Evolutionary conservation across 208 protist species (phyloP).

Genomic region (Trypanosoma lewisi): DNA sequence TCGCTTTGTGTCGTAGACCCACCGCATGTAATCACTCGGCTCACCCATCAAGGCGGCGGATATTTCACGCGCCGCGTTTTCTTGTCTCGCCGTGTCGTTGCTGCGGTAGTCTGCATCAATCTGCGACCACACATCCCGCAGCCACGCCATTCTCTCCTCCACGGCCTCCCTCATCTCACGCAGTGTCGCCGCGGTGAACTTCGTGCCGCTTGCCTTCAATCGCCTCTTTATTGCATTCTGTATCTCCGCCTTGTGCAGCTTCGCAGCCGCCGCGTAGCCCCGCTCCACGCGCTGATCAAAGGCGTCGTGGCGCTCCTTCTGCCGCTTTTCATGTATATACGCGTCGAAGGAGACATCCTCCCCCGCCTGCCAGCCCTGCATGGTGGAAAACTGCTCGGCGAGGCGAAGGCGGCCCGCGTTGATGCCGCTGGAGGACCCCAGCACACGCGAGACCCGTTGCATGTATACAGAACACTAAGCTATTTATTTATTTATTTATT

Average conservation of each 20-base stretch:
- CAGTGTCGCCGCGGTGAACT: constrained; percentile 66
- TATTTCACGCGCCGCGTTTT: constrained; percentile 70
- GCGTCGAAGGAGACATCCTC: constrained; percentile 67
- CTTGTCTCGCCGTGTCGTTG: constrained; percentile 53
- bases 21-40: constrained; percentile 83
- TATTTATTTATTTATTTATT: too few species aligned
- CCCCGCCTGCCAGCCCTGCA: constrained; percentile 74
- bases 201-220: constrained; percentile 41
- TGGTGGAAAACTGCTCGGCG: constrained; percentile 74
- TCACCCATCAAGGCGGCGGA: constrained; percentile 67
- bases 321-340: constrained; percentile 70
- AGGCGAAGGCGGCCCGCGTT: constrained; percentile 61
- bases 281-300: constrained; percentile 89
- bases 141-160: constrained; percentile 69
- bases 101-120: constrained; percentile 88
- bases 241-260: constrained; percentile 73
- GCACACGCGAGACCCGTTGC: constrained; percentile 5
- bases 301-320: constrained; percentile 62
- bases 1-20: constrained; percentile 78
- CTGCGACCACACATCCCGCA: constrained; percentile 86
- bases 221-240: constrained; percentile 81
- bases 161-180: constrained; percentile 59
- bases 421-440: constrained; percentile 54
- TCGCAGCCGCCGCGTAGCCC: constrained; percentile 52
- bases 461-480: too few species aligned